These are phyloP conservation scores for Strigomonas culicis DNA, from an alignment of 208 protist species.

Conservation along the genomic window DNA sequence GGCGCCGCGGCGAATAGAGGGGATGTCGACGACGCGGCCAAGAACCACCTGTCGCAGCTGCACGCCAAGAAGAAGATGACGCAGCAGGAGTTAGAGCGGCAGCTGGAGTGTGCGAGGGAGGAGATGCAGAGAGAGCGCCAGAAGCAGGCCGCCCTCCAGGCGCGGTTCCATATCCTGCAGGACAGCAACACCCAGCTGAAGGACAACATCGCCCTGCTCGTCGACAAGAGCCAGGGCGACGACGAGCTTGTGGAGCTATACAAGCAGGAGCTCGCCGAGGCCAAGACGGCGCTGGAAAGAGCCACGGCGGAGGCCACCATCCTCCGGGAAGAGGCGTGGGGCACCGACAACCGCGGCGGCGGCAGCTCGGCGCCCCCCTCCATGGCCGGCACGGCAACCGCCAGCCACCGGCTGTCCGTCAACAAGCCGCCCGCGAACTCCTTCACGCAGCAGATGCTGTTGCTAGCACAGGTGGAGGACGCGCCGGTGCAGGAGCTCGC, in stretches of 20 bases:
- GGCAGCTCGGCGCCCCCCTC: no score
- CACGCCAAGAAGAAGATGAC: neutral
- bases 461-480: no score
- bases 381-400: no score
- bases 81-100: neutral
- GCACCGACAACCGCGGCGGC: neutral
- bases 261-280: neutral
- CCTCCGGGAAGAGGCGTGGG: neutral
- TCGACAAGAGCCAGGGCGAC: constrained; percentile 1
- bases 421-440: no score
- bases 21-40: neutral
- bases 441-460: no score
- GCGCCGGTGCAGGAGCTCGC: neutral
- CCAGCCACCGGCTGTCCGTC: no score
- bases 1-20: no score
- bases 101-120: neutral
- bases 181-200: neutral
- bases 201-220: neutral
- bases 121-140: neutral
- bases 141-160: neutral
- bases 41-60: neutral
- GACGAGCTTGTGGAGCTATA: constrained; percentile 2
- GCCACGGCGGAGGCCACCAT: neutral
- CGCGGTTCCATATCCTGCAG: neutral
- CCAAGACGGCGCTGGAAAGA: neutral